These are phyloP conservation scores for Dispira parvispora DNA, from an alignment of 192 early-diverging fungal genomes.

Conservation along the genomic window DNA sequence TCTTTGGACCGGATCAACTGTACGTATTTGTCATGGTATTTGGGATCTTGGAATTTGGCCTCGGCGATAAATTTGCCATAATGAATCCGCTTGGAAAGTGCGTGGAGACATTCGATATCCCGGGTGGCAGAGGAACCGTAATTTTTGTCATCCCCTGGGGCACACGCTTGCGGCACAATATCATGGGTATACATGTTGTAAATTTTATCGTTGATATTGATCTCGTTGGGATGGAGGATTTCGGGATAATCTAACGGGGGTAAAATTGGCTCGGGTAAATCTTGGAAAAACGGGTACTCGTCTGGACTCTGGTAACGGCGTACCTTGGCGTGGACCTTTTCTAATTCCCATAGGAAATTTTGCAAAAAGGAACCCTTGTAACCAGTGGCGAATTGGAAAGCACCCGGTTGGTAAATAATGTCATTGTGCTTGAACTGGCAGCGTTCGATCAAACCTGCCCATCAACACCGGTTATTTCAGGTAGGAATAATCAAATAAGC, in stretches of 20 bases:
- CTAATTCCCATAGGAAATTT: constrained; percentile 81
- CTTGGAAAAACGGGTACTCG: constrained; percentile 80
- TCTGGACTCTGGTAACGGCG: constrained; percentile 79
- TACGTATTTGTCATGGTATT: constrained; percentile 59
- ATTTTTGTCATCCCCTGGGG: constrained; percentile 64
- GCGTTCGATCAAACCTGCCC: constrained; percentile 59
- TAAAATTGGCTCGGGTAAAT: constrained; percentile 73
- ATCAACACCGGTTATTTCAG: no score
- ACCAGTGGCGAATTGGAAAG: constrained; percentile 46
- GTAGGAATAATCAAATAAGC: no score
- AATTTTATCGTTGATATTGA: constrained; percentile 80
- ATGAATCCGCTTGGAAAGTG: constrained; percentile 84
- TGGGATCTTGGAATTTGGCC: constrained; percentile 81
- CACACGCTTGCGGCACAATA: constrained; percentile 65
- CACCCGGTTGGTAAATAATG: constrained; percentile 53
- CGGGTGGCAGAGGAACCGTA: constrained; percentile 87
- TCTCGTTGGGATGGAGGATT: constrained; percentile 51
- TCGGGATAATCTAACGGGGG: constrained; percentile 67
- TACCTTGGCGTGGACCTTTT: constrained; percentile 78
- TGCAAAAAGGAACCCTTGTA: constrained; percentile 69
- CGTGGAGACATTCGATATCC: constrained; percentile 85
- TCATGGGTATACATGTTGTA: constrained; percentile 65
- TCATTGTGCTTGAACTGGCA: constrained; percentile 79
- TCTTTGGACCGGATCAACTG: constrained; percentile 53
- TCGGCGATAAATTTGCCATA: constrained; percentile 97